phyloP scores from a whole-genome alignment of 805 yeast genomes.

The Suhomyces sp. region DNA sequence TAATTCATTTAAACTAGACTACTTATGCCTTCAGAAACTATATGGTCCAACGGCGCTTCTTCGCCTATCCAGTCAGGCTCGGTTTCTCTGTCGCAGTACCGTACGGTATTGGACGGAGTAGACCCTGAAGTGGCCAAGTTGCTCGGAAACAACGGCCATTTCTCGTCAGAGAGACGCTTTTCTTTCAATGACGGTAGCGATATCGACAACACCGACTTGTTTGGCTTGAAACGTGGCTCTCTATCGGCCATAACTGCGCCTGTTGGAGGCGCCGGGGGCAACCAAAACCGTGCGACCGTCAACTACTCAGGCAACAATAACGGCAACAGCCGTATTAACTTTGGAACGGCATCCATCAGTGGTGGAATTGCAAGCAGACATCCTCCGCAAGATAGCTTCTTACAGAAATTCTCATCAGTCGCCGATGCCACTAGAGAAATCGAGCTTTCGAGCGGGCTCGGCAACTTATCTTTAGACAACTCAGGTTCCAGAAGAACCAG shows the following conservation, averaged over 20 bases:
- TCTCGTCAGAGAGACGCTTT: slow-evolving; percentile 29
- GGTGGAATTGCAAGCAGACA: slow-evolving; percentile 51
- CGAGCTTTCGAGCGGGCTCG: slow-evolving; percentile 47
- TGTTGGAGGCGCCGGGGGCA: slow-evolving; percentile 23
- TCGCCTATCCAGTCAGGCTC: slow-evolving; percentile 13
- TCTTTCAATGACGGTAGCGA: slow-evolving; percentile 46
- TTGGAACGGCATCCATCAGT: slow-evolving; percentile 62
- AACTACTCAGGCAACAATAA: slow-evolving; percentile 18
- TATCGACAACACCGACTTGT: slow-evolving; percentile 34
- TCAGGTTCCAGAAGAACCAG: slow-evolving; percentile 49
- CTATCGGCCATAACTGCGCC: slow-evolving; percentile 48
- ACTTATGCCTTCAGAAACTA: slow-evolving; percentile 39
- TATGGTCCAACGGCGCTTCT: slow-evolving; percentile 30
- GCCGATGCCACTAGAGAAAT: slow-evolving; percentile 70
- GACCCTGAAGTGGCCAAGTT: slow-evolving; percentile 42
- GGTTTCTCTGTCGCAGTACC: slow-evolving; percentile 22
- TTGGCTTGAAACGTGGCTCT: slow-evolving; percentile 49
- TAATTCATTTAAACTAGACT: too few species aligned
- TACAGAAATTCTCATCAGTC: slow-evolving; percentile 61
- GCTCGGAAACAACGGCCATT: slow-evolving; percentile 14
- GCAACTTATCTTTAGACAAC: slow-evolving; percentile 29
- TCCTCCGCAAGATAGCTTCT: slow-evolving; percentile 48
- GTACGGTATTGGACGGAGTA: slow-evolving; percentile 34
- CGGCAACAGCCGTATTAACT: slow-evolving; percentile 30
- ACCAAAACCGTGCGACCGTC: slow-evolving; percentile 10